A percentile compares a stretch with the other conserved stretches of the same genome.
These are phyloP conservation scores for Salix purpurea DNA, from an alignment of 345 rosid species.

Conservation along the genomic window DNA sequence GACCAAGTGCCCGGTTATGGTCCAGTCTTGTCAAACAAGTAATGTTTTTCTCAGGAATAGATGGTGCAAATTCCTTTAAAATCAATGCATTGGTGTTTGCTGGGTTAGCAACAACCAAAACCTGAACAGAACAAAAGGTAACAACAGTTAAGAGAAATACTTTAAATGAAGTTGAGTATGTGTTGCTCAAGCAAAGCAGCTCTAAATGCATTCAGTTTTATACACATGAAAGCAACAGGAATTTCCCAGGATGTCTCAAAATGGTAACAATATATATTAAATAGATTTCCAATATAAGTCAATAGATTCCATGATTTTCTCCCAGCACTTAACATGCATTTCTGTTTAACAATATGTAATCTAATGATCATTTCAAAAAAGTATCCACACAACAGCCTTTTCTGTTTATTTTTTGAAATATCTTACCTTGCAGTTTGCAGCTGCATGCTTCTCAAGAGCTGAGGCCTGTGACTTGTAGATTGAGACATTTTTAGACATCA, in stretches of 20 bases:
- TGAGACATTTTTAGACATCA: slow-evolving; percentile 92
- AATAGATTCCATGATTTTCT: background rate
- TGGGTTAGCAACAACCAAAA: slow-evolving; percentile 96
- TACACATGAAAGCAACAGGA: background rate
- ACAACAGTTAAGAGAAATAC: background rate
- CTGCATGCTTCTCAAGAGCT: slow-evolving; percentile 86
- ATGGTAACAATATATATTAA: background rate
- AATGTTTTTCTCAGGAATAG: slow-evolving; percentile 90
- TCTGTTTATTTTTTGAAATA: background rate
- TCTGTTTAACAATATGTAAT: background rate
- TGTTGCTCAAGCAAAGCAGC: background rate
- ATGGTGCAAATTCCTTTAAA: slow-evolving; percentile 93
- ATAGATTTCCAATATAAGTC: background rate
- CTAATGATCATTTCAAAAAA: background rate
- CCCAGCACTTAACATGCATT: background rate
- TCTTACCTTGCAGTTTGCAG: slow-evolving; percentile 90
- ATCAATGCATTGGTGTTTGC: slow-evolving; percentile 98
- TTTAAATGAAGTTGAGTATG: background rate
- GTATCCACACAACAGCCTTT: background rate
- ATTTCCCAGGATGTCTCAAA: background rate
- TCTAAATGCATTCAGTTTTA: background rate
- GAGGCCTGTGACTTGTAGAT: slow-evolving; percentile 97
- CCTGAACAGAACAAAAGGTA: slow-evolving; percentile 42
- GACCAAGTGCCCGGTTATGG: slow-evolving; percentile 99
- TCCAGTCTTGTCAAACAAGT: slow-evolving; percentile 92